Evolutionary conservation across 257 asterid genomes (phyloP).

Genomic region (Perilla frutescens): DNA sequence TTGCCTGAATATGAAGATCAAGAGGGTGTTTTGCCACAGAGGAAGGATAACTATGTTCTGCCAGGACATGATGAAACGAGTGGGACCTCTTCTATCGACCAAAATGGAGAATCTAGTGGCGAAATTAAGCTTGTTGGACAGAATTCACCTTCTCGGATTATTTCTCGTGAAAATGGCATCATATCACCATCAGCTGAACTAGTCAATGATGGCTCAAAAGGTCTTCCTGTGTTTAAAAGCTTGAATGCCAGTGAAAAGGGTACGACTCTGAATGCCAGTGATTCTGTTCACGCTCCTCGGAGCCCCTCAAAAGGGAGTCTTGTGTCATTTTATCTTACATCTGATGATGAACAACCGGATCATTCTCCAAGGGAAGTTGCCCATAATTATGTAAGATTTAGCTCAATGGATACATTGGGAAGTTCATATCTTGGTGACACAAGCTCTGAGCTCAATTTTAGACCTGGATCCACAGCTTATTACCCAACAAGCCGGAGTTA

Average conservation of each 20-base stretch:
- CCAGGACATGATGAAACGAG: slow-evolving; percentile 35
- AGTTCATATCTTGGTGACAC: slow-evolving; percentile 39
- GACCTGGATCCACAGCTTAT: slow-evolving; percentile 36
- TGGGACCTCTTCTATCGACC: slow-evolving; percentile 34
- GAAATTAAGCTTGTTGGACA: slow-evolving; percentile 28
- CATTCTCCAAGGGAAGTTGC: slow-evolving; percentile 37
- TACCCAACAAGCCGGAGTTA: slow-evolving; percentile 50
- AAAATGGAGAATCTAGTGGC: slow-evolving; percentile 33
- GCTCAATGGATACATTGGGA: slow-evolving; percentile 50
- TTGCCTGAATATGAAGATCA: slow-evolving; percentile 33
- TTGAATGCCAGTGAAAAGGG: slow-evolving; percentile 26
- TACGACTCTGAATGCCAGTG: slow-evolving; percentile 15
- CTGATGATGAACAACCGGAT: slow-evolving; percentile 49
- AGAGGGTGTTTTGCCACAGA: slow-evolving; percentile 33
- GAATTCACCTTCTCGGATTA: slow-evolving; percentile 32
- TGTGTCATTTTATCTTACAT: slow-evolving; percentile 37
- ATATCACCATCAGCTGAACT: slow-evolving; percentile 30
- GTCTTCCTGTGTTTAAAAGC: slow-evolving; percentile 9
- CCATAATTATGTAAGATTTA: slow-evolving; percentile 42
- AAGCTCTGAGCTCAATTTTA: slow-evolving; percentile 39
- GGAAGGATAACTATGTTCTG: slow-evolving; percentile 25
- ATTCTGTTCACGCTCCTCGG: slow-evolving; percentile 36
- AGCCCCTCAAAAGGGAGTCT: slow-evolving; percentile 43
- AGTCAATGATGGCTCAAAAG: slow-evolving; percentile 32
- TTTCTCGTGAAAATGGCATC: slow-evolving; percentile 33